Evolutionary conservation across 2,329 filamentous ascomycete genomes (phyloP).

Genomic region (Chaetomiaceae sp.): DNA sequence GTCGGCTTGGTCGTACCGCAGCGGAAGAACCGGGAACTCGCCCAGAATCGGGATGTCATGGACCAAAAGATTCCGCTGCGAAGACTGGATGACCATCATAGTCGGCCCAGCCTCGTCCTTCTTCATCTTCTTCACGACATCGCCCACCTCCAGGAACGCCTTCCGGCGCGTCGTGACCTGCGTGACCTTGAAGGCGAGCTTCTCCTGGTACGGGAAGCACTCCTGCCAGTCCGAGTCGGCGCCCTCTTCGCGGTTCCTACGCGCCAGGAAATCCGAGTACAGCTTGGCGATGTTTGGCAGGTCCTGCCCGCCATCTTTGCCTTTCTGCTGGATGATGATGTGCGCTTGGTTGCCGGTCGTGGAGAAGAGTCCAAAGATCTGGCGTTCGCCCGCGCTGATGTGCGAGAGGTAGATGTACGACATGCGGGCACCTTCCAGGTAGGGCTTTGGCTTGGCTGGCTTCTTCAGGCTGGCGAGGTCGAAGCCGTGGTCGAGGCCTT

Average conservation of each 20-base stretch:
- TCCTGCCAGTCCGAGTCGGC: constrained; percentile 70
- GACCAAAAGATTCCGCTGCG: constrained; percentile 72
- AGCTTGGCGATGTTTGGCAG: constrained; percentile 88
- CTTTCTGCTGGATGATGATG: constrained; percentile 81
- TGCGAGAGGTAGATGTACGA: constrained; percentile 92
- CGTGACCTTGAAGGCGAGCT: constrained; percentile 76
- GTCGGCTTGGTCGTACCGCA: constrained; percentile 79
- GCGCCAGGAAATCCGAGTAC: constrained; percentile 71
- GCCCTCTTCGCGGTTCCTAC: constrained; percentile 57
- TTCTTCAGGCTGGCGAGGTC: constrained; percentile 73
- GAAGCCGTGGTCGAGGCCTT: constrained; percentile 89
- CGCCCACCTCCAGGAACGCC: constrained; percentile 80
- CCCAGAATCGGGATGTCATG: constrained; percentile 81
- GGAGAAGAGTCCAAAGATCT: constrained; percentile 92
- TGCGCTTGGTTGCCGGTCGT: constrained; percentile 75
- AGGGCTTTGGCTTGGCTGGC: constrained; percentile 59
- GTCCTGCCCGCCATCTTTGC: constrained; percentile 70
- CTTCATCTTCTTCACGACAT: constrained; percentile 83
- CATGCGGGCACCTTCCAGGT: constrained; percentile 70
- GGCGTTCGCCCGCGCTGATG: constrained; percentile 81
- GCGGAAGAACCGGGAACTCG: constrained; percentile 75
- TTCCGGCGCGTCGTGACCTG: constrained; percentile 89
- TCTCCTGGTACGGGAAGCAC: constrained; percentile 82
- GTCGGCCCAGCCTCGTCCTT: constrained; percentile 77
- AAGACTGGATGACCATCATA: constrained; percentile 86